Evolutionary conservation across 768 basidiomycete species (phyloP).

Genomic region (Boletus rex-veris): DNA sequence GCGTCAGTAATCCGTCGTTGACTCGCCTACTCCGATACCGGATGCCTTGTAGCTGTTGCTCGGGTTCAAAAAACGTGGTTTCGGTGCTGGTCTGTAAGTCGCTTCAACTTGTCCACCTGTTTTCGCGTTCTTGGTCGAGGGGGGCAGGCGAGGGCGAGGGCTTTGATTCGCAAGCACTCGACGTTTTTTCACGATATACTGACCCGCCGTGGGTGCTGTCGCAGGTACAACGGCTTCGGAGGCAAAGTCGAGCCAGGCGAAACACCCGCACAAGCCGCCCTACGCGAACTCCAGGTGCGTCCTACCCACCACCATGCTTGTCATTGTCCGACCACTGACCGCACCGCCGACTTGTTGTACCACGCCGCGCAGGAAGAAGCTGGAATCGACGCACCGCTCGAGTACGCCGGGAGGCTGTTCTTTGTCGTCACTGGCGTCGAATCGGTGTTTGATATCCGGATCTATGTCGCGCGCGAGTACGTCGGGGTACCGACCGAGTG

Average conservation of each 20-base stretch:
- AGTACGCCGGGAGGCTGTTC: conserved; percentile 60
- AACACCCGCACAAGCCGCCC: conserved; percentile 62
- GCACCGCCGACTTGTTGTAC: too few species aligned
- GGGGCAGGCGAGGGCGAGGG: too few species aligned
- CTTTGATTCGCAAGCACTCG: too few species aligned
- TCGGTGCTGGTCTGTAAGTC: conserved; percentile 59
- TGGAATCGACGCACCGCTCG: conserved; percentile 64
- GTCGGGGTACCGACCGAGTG: conserved; percentile 65
- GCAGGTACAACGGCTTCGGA: conserved; percentile 85
- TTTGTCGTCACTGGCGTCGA: conserved; percentile 55
- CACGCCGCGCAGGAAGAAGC: conserved; percentile 71
- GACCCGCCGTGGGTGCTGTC: background rate
- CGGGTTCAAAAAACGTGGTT: conserved; percentile 77
- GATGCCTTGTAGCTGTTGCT: conserved; percentile 61
- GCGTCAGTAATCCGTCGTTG: too few species aligned
- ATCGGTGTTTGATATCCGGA: conserved; percentile 66
- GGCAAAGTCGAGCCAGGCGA: conserved; percentile 83
- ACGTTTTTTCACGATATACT: background rate
- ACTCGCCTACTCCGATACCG: background rate
- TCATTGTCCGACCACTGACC: too few species aligned
- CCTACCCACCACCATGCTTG: too few species aligned
- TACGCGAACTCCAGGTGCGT: conserved; percentile 64
- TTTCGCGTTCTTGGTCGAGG: too few species aligned
- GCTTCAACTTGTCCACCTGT: too few species aligned
- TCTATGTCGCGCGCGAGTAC: conserved; percentile 65